Base-by-base conservation (phyloP, 192 early-diverging fungal genomes). In the Chytriomyces hyalinus region DNA sequence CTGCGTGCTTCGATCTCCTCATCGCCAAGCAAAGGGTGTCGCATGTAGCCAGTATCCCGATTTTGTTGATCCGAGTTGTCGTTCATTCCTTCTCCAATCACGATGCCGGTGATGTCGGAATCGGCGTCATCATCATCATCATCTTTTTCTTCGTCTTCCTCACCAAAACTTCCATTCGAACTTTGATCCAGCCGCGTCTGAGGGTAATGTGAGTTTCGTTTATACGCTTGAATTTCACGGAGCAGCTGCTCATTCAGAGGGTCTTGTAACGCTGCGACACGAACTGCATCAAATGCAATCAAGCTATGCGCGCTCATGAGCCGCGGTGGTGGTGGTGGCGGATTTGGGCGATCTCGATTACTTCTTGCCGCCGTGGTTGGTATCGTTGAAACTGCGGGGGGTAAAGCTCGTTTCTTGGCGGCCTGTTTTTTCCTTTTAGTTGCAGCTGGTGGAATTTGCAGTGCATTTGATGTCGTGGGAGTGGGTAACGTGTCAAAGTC, bases 1-100 rank as follows among this genome's bases (percentile, higher is more conserved):
- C 71, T 62, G 5, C 71, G n/a, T n/a, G 71, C 71, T 62, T 73
- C 71, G 13, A 73, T 26, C 24, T 73, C 71, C 11, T 63, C 57
- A n/a, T 73, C 71, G 1, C 44, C 59, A 10, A 62, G 28, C 24
- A 73, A 26, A 9, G 71, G 71, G 26, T 73, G 71, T 60, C 53
- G 28, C 24, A 73, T 15, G 47, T 46, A 48, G 11, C 36, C 24
- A 68, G 53, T n/a, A 3, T 57, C 15, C 53, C 36, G 36, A 36
- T 36, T 36, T 36, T 36, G 36, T 36, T 36, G 36, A 4, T 65
- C 63, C 22, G 7, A 9, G 13, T 45, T 11, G 11, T 13, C 62
- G 11, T 64, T 28, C 4, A 24, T 28, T 11, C 62, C 26, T 43
- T 70, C 69, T 13, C 36, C 36, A 36, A 36, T 36, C 4, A 4